Conservation (phyloP, 2,329 filamentous ascomycete genomes). For the Penicillium hesseltinei region DNA sequence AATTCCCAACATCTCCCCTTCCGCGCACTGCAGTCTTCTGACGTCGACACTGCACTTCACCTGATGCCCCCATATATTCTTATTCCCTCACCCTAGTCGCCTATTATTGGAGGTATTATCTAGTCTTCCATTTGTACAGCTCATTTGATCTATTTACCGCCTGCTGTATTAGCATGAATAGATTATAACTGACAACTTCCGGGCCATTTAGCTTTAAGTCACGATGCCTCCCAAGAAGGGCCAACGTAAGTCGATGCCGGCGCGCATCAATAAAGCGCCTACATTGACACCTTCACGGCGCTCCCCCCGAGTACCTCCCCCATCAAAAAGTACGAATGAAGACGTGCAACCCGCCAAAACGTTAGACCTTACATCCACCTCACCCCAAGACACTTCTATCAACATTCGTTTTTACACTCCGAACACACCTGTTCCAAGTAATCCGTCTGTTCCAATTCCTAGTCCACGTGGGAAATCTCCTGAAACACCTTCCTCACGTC, state of each 20-base stretch:
- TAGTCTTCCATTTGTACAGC: not conserved
- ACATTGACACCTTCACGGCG: constrained; percentile 20
- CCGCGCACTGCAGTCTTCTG: constrained; percentile 14
- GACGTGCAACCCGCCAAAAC: constrained; percentile 12
- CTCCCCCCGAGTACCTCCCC: constrained; percentile 16
- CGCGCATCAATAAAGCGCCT: constrained; percentile 9
- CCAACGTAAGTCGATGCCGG: constrained; percentile 20
- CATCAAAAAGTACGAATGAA: constrained; percentile 5
- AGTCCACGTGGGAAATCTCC: constrained; percentile 1
- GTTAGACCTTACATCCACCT: constrained; percentile 9
- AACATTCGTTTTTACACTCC: constrained; percentile 17
- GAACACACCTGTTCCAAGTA: constrained; percentile 8
- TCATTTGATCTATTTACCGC: not conserved
- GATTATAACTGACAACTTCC: constrained; percentile 9
- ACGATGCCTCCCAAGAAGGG: constrained; percentile 24
- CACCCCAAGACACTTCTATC: constrained; percentile 11
- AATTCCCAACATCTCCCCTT: constrained; percentile 18
- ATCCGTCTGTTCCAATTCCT: constrained; percentile 4
- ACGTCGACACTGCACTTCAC: constrained; percentile 13
- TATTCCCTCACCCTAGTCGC: constrained; percentile 1
- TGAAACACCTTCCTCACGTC: constrained; percentile 15
- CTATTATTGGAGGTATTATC: not conserved
- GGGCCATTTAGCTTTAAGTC: constrained; percentile 5
- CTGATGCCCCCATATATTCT: constrained; percentile 1
- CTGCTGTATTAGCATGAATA: not conserved